Evolutionary conservation across 257 asterid species (phyloP), one percentile per base, ranked within the genome.

Genomic region (Solanum medicagineum): DNA sequence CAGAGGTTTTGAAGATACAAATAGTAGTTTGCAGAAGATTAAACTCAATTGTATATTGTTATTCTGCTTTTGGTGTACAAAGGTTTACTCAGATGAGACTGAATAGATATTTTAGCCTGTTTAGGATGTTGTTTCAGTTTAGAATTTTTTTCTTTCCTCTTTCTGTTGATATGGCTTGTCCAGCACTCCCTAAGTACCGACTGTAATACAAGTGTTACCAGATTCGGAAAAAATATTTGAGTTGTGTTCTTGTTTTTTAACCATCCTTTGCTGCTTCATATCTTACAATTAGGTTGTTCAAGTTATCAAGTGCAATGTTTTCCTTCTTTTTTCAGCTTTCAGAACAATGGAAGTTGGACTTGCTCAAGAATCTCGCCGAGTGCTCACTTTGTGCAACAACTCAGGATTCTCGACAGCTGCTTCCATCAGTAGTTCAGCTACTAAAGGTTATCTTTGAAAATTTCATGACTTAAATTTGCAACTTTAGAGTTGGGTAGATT

Each of bases 321-420:
- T 70, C 42, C 63, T 84, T 56, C 53, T 60, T 83, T 89, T 49
- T 83, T 70, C 97, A 96, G 99, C 94, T 96, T 83, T 93, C 97
- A n/a, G 98, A 95, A 80, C 94, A 92, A 63, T 87, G 92, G 81
- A 96, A 91, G 87, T 56, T 94, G 82, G 98, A 92, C 88, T 89
- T 96, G 91, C 97, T 96, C 84, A 95, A 93, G 95, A 93, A 84
- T 86, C 90, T 96, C 83, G 97, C 99, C 14, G 99, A 95, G 84
- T 94, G 95, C 88, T 96, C 99, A 49, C 87, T 83, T 57, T 95
- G 91, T 92, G 98, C 95, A 83, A 92, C 87, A 84, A 93, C 99
- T 57, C 98, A 88, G 89, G 99, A 94, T 87, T 90, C 99, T 22
- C 95, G 98, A 57, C 97, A 87, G 88, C 91, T 95, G 88, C 98